Percentiles rank a stretch among this genome's conserved stretches.
phyloP scores from a whole-genome alignment of 176 grass and related monocot genomes.

The Carex scoparia region DNA sequence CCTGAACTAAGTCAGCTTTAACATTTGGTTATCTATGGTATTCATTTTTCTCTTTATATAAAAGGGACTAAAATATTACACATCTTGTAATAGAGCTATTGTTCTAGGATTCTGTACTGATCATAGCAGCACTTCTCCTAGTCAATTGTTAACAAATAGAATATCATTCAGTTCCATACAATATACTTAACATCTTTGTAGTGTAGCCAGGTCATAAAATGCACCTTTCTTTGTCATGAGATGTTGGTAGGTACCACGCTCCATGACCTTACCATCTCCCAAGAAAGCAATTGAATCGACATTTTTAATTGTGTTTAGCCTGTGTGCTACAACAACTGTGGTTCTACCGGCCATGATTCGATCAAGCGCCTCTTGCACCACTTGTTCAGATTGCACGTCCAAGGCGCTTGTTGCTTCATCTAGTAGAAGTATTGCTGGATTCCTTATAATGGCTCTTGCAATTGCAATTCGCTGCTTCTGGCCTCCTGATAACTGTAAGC shows the following conservation, averaged over 20 bases:
- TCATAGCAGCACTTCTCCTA: not conserved
- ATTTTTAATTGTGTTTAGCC: constrained; percentile 94
- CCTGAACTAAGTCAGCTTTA: not conserved
- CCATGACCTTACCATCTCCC: constrained; percentile 77
- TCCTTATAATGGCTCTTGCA: constrained; percentile 82
- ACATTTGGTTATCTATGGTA: not conserved
- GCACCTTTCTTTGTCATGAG: constrained; percentile 94
- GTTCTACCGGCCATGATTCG: constrained; percentile 92
- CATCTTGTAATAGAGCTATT: not conserved
- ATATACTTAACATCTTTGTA: constrained; percentile 50
- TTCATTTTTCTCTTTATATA: not conserved
- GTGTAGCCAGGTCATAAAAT: constrained; percentile 79
- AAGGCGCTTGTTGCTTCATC: constrained; percentile 98
- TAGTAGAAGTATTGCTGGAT: constrained; percentile 86
- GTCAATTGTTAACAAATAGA: not conserved
- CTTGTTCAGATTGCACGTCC: constrained; percentile 92
- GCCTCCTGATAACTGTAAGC: constrained; percentile 81
- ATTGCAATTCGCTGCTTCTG: constrained; percentile 98
- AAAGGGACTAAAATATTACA: not conserved
- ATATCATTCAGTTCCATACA: not conserved
- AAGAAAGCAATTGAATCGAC: constrained; percentile 86
- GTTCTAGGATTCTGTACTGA: not conserved
- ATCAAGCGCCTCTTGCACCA: constrained; percentile 93
- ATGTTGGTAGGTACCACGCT: constrained; percentile 79
- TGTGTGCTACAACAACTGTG: constrained; percentile 85